Conservation (phyloP, 1,139 yeast species). For the Yamadazyma aaseri region DNA sequence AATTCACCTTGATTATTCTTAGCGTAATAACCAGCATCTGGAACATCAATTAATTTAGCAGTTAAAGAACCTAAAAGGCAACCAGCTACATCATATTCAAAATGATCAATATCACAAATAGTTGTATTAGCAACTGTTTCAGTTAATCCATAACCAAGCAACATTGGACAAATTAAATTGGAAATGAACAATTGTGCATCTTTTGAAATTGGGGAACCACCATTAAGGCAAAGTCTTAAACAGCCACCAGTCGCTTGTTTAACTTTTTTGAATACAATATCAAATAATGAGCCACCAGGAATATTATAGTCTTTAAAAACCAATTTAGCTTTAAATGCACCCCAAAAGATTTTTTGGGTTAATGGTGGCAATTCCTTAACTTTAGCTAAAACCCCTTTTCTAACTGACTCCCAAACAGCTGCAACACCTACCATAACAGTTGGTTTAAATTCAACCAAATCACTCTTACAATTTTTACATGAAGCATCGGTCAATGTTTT, state of each 20-base stretch:
- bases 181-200: constrained; percentile 87
- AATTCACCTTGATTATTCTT: constrained; percentile 93
- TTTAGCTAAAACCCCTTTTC: constrained; percentile 86
- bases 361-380: constrained; percentile 64
- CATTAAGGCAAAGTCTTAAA: constrained; percentile 71
- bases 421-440: constrained; percentile 98
- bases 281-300: constrained; percentile 68
- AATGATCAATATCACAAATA: constrained; percentile 60
- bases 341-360: constrained; percentile 85
- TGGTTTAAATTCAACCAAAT: constrained; percentile 83
- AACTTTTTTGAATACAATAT: constrained; percentile 78
- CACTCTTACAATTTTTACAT: constrained; percentile 83
- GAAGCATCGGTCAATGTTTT: constrained; percentile 86
- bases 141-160: constrained; percentile 95
- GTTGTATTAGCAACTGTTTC: constrained; percentile 92
- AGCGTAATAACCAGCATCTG: constrained; percentile 90
- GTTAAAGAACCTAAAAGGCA: constrained; percentile 80
- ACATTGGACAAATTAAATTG: constrained; percentile 79
- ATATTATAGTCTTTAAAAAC: constrained; percentile 60
- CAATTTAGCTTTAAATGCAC: constrained; percentile 72
- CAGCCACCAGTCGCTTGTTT: constrained; percentile 96
- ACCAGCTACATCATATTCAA: constrained; percentile 79
- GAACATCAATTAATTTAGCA: constrained; percentile 85
- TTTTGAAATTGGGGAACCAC: constrained; percentile 88
- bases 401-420: constrained; percentile 95